A percentile compares a stretch with the other conserved stretches of the same genome.
phyloP scores from a whole-genome alignment of 805 yeast species.

The Metschnikowia proteae region DNA sequence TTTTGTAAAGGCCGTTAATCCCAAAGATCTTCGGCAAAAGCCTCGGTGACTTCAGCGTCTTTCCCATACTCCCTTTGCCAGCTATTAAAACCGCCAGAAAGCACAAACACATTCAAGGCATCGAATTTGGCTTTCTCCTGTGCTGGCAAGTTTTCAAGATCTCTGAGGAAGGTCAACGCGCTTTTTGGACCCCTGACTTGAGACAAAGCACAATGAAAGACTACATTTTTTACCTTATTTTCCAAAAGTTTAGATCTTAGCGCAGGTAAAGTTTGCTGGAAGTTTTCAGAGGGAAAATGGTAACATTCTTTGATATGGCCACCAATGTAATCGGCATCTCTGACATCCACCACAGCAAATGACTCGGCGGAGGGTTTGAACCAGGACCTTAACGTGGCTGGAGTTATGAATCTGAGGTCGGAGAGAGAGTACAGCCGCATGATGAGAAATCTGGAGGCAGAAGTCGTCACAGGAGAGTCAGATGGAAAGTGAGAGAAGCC shows the following conservation, averaged over 20 bases:
- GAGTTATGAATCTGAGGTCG: constrained; percentile 45
- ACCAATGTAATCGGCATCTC: constrained; percentile 80
- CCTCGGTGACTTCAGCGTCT: constrained; percentile 60
- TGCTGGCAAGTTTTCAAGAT: constrained; percentile 33
- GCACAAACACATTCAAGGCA: constrained; percentile 57
- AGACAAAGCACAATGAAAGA: constrained; percentile 88
- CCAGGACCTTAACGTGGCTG: constrained; percentile 47
- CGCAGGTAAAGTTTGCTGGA: constrained; percentile 37
- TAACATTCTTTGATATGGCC: constrained; percentile 61
- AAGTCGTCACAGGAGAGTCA: background rate
- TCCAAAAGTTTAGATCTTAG: constrained; percentile 32
- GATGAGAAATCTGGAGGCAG: background rate
- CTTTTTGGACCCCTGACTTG: constrained; percentile 92
- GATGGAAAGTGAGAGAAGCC: background rate
- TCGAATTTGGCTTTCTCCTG: constrained; percentile 22
- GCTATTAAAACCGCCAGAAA: constrained; percentile 78
- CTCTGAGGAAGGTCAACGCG: constrained; percentile 58
- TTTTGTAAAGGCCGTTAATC: constrained; percentile 10
- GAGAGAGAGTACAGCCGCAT: constrained; percentile 24
- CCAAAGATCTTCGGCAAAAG: constrained; percentile 36
- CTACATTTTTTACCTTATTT: constrained; percentile 46
- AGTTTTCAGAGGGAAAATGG: constrained; percentile 51
- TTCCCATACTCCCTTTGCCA: constrained; percentile 80
- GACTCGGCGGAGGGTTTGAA: constrained; percentile 35
- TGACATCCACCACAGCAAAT: constrained; percentile 70